phyloP scores from a whole-genome alignment of 192 early-diverging fungal species.

The Coemansia sp. region DNA sequence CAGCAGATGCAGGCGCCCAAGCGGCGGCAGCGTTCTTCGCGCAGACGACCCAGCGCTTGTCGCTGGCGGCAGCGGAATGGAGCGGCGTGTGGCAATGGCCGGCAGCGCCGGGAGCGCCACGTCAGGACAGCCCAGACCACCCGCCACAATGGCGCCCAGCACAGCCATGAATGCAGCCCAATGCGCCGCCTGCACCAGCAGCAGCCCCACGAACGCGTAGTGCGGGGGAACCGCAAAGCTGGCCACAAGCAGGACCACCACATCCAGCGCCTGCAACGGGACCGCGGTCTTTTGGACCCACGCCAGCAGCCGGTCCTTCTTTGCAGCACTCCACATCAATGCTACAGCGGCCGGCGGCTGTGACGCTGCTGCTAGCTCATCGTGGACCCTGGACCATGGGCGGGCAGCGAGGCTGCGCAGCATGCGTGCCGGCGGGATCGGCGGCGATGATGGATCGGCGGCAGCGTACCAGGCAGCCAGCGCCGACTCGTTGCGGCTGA shows the following conservation, averaged over 20 bases:
- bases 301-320: constrained; percentile 39
- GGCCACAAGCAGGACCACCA: constrained; percentile 10
- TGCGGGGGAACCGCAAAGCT: constrained; percentile 42
- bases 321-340: constrained; percentile 41
- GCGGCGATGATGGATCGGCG: background rate
- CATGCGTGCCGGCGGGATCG: background rate
- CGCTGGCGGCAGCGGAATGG: constrained; percentile 44
- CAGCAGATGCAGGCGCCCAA: constrained; percentile 37
- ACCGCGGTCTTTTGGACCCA: constrained; percentile 5
- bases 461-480: constrained; percentile 18
- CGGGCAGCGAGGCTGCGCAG: constrained; percentile 4
- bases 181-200: constrained; percentile 42
- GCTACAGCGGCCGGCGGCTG: constrained; percentile 10
- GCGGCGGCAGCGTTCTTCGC: constrained; percentile 4
- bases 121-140: constrained; percentile 22
- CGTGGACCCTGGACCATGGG: constrained; percentile 10
- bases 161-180: constrained; percentile 37
- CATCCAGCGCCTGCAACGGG: constrained; percentile 36
- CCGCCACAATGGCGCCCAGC: constrained; percentile 14
- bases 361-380: background rate
- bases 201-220: constrained; percentile 31
- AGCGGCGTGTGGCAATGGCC: constrained; percentile 27
- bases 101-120: constrained; percentile 39
- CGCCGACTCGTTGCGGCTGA: constrained; percentile 37
- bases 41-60: background rate